Evolutionary conservation across 768 basidiomycete species (phyloP), one percentile per base, ranked within the genome.

Genomic region (Lyophyllum atratum): DNA sequence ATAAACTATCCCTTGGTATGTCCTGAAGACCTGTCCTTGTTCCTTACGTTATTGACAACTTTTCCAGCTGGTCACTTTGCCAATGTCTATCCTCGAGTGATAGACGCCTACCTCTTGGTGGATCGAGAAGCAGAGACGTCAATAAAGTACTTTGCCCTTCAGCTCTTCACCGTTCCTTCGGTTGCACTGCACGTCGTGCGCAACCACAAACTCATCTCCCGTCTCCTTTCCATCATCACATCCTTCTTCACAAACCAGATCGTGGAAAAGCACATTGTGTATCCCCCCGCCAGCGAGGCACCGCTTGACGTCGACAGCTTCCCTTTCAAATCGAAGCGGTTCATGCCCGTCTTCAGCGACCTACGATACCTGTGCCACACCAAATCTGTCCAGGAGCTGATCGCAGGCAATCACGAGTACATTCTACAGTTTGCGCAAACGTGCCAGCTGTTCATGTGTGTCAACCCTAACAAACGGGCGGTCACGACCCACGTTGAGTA

Each of bases 81-180:
- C 0, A 83, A 81, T 52, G 85, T 93, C 10, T 99, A 98, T 72
- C 88, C 88, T 55, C 82, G 87, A 7, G 79, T 98, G 48, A 90
- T 95, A 63, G 92, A 96, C 63, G 85, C 93, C 2, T 98, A 95
- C 72, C 85, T 98, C 9, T 85, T 96, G 44, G 85, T 91, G 21
- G 97, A 98, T 64, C 84, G 95, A 12, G 96, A 99, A 69, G 89
- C 92, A 0, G 97, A 99, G 68, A 93, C 93, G 7, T 95, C 92
- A 15, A 90, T 98, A 76, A 91, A 95, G 66, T 94, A 93, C 68
- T 92, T 96, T 59, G 90, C 93, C 15, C 79, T 96, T 5, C 93
- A 97, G 66, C 81, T 98, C 31, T 97, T 97, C 75, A 94, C 95
- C 0, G 89, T 93, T 1, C 95, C 95, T 0, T 90, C 88, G 2